Percentiles rank a stretch among this genome's conserved stretches.
Evolutionary conservation across 2,329 filamentous ascomycete genomes (phyloP).

Genomic region (Talaromyces atroroseus): DNA sequence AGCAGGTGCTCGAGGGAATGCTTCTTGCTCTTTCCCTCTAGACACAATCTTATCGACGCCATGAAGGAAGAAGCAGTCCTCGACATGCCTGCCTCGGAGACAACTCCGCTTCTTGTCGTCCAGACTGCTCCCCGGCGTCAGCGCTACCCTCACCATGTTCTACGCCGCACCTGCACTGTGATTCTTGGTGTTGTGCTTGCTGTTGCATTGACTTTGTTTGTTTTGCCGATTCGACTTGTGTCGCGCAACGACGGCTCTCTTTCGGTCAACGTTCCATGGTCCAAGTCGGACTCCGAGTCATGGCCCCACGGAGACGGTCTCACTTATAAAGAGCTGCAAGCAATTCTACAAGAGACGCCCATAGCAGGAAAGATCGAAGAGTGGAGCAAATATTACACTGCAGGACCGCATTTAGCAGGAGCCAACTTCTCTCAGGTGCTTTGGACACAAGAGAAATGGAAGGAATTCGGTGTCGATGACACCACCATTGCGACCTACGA

Average conservation of each 20-base stretch:
- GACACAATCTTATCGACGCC: background rate
- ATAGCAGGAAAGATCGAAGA: slow-evolving; percentile 54
- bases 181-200: slow-evolving; percentile 35
- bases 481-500: slow-evolving; percentile 63
- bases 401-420: slow-evolving; percentile 69
- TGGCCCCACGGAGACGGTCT: slow-evolving; percentile 45
- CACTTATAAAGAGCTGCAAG: slow-evolving; percentile 50
- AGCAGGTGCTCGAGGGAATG: background rate
- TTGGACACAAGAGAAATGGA: slow-evolving; percentile 71
- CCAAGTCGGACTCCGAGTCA: slow-evolving; percentile 32
- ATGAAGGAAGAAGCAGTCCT: slow-evolving; percentile 30
- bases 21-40: background rate
- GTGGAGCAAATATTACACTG: slow-evolving; percentile 74
- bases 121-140: slow-evolving; percentile 33
- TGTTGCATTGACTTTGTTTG: slow-evolving; percentile 35
- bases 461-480: slow-evolving; percentile 60
- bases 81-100: slow-evolving; percentile 32
- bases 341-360: slow-evolving; percentile 51
- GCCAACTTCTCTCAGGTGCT: slow-evolving; percentile 71
- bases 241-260: slow-evolving; percentile 34
- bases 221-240: slow-evolving; percentile 35
- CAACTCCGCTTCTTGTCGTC: slow-evolving; percentile 40
- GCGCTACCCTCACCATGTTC: slow-evolving; percentile 38
- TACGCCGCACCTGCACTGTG: slow-evolving; percentile 40
- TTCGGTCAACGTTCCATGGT: slow-evolving; percentile 38